phyloP scores from a whole-genome alignment of 192 early-diverging fungal genomes.

The Podila horticola region DNA sequence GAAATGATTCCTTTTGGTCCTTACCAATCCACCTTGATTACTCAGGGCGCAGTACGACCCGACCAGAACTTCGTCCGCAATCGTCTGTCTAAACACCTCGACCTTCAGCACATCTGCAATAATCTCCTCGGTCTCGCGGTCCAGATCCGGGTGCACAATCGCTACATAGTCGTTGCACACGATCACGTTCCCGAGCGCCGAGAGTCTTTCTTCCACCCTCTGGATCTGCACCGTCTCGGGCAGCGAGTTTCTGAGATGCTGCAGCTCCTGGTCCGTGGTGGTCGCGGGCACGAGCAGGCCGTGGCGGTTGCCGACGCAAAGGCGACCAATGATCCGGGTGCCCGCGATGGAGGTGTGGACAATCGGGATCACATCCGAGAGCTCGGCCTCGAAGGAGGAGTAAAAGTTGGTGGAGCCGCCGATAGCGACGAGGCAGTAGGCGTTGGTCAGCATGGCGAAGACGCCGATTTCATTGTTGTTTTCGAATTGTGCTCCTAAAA shows the following conservation, averaged over 20 bases:
- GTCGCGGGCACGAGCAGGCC: slow-evolving; percentile 94
- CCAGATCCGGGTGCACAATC: slow-evolving; percentile 96
- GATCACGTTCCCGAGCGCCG: slow-evolving; percentile 97
- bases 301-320: slow-evolving; percentile 91
- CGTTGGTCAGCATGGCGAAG: slow-evolving; percentile 95
- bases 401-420: slow-evolving; percentile 99
- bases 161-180: slow-evolving; percentile 99
- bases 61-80: slow-evolving; percentile 96
- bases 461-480: slow-evolving; percentile 99
- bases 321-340: slow-evolving; percentile 92
- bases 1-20: background rate
- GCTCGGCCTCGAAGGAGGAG: slow-evolving; percentile 88
- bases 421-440: slow-evolving; percentile 93
- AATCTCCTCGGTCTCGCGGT: slow-evolving; percentile 97
- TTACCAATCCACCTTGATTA: slow-evolving; percentile 95
- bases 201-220: slow-evolving; percentile 95
- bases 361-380: slow-evolving; percentile 92
- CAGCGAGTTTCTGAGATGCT: slow-evolving; percentile 94
- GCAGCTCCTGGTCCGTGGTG: slow-evolving; percentile 96
- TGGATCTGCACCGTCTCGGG: slow-evolving; percentile 91
- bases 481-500: slow-evolving; percentile 90
- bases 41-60: slow-evolving; percentile 96
- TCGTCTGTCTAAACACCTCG: slow-evolving; percentile 96
- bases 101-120: slow-evolving; percentile 95
- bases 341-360: slow-evolving; percentile 96